Evolutionary conservation across 768 basidiomycete species (phyloP).

Genomic region (Chlorophyllum brunneum): DNA sequence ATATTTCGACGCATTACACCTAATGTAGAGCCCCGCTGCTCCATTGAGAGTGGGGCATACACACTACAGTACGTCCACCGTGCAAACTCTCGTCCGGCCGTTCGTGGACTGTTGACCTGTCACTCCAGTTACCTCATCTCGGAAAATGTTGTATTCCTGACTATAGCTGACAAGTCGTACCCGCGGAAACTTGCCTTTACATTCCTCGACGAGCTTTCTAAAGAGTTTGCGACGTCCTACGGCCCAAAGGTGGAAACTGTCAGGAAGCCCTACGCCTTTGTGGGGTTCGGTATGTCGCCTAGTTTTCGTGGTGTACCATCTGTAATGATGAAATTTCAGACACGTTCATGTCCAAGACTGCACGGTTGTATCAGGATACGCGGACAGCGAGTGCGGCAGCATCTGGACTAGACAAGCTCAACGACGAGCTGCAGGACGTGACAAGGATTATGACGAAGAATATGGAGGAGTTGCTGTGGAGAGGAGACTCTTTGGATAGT

Average conservation of each 20-base stretch:
- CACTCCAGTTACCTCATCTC: constrained; percentile 82
- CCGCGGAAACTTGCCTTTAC: constrained; percentile 97
- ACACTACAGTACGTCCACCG: constrained; percentile 78
- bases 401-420: constrained; percentile 79
- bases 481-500: constrained; percentile 97
- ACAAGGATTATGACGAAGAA: constrained; percentile 99
- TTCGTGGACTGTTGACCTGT: constrained; percentile 7
- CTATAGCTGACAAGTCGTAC: constrained; percentile 95
- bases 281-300: constrained; percentile 81
- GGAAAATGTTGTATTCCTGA: constrained; percentile 92
- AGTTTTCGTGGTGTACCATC: not conserved
- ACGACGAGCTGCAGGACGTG: constrained; percentile 96
- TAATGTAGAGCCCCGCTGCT: constrained; percentile 93
- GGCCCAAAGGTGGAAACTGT: constrained; percentile 90
- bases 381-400: constrained; percentile 73
- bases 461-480: constrained; percentile 98
- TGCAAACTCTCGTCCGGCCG: not conserved
- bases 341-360: constrained; percentile 98
- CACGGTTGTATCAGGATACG: constrained; percentile 91
- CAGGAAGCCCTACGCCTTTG: constrained; percentile 97
- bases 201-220: constrained; percentile 93
- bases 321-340: constrained; percentile 43
- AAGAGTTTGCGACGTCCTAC: constrained; percentile 92
- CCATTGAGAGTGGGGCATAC: constrained; percentile 92
- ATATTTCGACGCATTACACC: constrained; percentile 92